These are phyloP conservation scores for Pseudocercospora fuligena DNA, from an alignment of 2,329 filamentous ascomycete species.

Conservation along the genomic window DNA sequence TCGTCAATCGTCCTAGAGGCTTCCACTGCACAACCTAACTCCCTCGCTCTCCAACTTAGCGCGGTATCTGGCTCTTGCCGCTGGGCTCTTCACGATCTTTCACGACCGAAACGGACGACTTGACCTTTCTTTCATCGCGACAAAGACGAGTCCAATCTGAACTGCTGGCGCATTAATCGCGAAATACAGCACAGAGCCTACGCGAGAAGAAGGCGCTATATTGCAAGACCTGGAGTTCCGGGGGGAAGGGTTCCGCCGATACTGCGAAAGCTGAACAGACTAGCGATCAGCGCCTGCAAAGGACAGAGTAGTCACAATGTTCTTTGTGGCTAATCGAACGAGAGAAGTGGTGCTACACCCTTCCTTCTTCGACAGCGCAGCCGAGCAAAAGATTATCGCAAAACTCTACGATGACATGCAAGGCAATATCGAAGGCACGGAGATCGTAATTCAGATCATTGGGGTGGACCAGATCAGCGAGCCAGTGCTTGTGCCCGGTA, in stretches of 20 bases:
- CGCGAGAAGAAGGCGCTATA: background rate
- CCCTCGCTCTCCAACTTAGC: background rate
- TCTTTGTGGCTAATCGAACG: conserved; percentile 97
- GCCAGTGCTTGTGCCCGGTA: conserved; percentile 81
- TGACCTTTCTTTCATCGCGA: background rate
- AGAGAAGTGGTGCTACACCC: conserved; percentile 93
- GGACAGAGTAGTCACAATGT: conserved; percentile 64
- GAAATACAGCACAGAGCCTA: background rate
- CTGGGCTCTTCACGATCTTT: background rate
- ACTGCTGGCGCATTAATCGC: background rate
- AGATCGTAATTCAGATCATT: conserved; percentile 98
- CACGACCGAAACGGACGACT: background rate
- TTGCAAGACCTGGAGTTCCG: background rate
- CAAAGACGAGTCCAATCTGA: background rate
- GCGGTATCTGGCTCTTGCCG: background rate
- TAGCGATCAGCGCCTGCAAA: background rate
- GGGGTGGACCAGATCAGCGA: conserved; percentile 94
- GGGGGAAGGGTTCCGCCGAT: no score
- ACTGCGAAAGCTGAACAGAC: background rate
- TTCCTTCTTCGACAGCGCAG: conserved; percentile 93
- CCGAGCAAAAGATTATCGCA: conserved; percentile 86
- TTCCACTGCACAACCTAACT: background rate
- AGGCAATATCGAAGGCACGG: conserved; percentile 91
- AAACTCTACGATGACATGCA: conserved; percentile 93
- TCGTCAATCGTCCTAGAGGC: background rate